These are phyloP conservation scores for Porodaedalea pini DNA, from an alignment of 1,284 basidiomycete species.

Conservation along the genomic window DNA sequence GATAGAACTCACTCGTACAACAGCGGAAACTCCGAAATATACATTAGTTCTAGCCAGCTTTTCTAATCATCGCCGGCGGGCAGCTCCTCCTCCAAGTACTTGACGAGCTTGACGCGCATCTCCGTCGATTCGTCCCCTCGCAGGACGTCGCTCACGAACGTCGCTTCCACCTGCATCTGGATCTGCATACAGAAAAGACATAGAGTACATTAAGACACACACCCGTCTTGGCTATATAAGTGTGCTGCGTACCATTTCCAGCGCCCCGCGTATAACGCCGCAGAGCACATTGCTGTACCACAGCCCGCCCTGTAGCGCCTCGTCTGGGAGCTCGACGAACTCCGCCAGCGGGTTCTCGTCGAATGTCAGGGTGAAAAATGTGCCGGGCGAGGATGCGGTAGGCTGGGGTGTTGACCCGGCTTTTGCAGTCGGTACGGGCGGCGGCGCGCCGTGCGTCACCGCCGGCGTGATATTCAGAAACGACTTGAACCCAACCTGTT, in stretches of 20 bases:
- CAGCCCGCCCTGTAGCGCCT: constrained; percentile 86
- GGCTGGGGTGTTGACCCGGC: constrained; percentile 41
- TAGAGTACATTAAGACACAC: constrained; percentile 12
- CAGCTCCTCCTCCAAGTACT: constrained; percentile 93
- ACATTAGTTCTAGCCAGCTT: background rate
- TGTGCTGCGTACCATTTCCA: constrained; percentile 84
- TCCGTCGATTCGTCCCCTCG: constrained; percentile 94
- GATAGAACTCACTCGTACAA: constrained; percentile 4
- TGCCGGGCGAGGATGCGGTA: constrained; percentile 35
- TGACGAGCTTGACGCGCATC: constrained; percentile 85
- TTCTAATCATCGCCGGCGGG: constrained; percentile 73
- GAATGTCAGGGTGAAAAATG: constrained; percentile 79
- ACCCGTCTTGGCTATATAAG: too few relatives aligned
- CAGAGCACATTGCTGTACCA: constrained; percentile 98
- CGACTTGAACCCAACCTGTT: constrained; percentile 97
- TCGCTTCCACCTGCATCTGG: constrained; percentile 92
- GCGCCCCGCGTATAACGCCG: constrained; percentile 87
- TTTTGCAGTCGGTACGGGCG: constrained; percentile 44
- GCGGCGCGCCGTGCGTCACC: constrained; percentile 64
- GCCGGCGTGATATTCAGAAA: constrained; percentile 92
- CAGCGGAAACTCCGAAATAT: background rate
- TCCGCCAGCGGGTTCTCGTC: constrained; percentile 97
- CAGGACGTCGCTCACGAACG: constrained; percentile 87
- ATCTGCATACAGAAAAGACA: constrained; percentile 53
- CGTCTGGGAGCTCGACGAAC: constrained; percentile 95